These are phyloP conservation scores for Serendipita sp. DNA, from an alignment of 768 basidiomycete genomes.

Conservation along the genomic window DNA sequence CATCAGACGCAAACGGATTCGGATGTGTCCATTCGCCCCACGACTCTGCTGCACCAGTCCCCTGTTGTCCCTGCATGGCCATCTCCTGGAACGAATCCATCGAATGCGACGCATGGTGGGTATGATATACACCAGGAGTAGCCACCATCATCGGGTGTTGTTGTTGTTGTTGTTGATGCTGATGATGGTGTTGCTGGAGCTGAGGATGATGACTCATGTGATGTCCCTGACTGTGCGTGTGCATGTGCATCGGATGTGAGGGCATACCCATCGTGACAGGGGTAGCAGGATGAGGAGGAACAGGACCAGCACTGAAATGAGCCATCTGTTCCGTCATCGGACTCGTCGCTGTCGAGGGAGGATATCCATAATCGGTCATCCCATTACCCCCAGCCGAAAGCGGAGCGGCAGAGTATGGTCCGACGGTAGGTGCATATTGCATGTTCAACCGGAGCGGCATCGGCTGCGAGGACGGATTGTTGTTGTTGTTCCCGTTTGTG, in stretches of 20 bases:
- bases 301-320: background rate
- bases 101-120: background rate
- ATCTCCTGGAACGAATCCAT: background rate
- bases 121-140: background rate
- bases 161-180: background rate
- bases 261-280: background rate
- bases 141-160: background rate
- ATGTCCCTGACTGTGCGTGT: background rate
- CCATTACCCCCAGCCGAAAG: background rate
- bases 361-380: background rate
- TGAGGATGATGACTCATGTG: background rate
- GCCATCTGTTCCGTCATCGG: background rate
- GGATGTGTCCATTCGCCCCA: conserved; percentile 1
- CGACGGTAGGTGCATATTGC: background rate
- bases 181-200: background rate
- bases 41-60: background rate
- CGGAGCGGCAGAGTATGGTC: background rate
- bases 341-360: background rate
- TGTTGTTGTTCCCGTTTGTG: background rate
- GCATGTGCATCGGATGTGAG: background rate
- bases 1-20: background rate
- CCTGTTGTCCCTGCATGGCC: background rate
- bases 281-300: background rate
- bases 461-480: background rate
- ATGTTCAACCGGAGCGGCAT: background rate